Percentiles rank a stretch among this genome's conserved stretches.
Conservation (phyloP, 2,329 filamentous ascomycete genomes). For the Cladosporium sp. region DNA sequence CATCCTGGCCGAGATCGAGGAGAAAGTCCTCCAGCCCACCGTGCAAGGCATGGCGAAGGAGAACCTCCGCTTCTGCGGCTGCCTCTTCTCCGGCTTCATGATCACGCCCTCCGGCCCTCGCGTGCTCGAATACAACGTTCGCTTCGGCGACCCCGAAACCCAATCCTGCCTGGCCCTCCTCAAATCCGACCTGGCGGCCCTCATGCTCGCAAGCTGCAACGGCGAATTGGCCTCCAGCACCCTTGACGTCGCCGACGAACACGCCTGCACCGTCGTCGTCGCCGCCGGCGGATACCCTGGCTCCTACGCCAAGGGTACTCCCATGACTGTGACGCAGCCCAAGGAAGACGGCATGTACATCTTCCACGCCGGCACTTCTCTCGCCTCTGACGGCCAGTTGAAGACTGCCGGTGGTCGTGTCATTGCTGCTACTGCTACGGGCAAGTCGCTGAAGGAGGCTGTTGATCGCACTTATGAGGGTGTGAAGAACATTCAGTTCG, state of each 20-base stretch:
- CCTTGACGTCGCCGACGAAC: conserved; percentile 43
- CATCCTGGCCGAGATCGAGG: conserved; percentile 72
- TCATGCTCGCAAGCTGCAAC: conserved; percentile 80
- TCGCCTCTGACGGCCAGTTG: conserved; percentile 58
- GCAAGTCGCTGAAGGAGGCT: conserved; percentile 70
- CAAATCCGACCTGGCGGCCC: conserved; percentile 78
- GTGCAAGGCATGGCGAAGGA: conserved; percentile 84
- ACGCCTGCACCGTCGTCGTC: conserved; percentile 88
- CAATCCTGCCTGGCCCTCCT: conserved; percentile 80
- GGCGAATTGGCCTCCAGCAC: conserved; percentile 59
- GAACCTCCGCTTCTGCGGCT: conserved; percentile 62
- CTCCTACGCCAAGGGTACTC: conserved; percentile 72
- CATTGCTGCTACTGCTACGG: conserved; percentile 83
- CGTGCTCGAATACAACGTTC: conserved; percentile 87
- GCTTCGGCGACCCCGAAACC: conserved; percentile 88
- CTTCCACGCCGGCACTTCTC: conserved; percentile 86
- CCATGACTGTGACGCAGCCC: conserved; percentile 50
- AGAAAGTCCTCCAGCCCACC: conserved; percentile 80
- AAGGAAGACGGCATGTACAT: conserved; percentile 59
- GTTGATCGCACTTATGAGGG: conserved; percentile 85
- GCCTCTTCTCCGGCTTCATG: conserved; percentile 90
- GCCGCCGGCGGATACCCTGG: conserved; percentile 89
- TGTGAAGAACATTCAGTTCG: conserved; percentile 73
- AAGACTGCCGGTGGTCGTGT: conserved; percentile 82
- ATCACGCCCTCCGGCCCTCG: conserved; percentile 76